phyloP scores from a whole-genome alignment of 257 asterid species.

The Solanum raphanifolium region DNA sequence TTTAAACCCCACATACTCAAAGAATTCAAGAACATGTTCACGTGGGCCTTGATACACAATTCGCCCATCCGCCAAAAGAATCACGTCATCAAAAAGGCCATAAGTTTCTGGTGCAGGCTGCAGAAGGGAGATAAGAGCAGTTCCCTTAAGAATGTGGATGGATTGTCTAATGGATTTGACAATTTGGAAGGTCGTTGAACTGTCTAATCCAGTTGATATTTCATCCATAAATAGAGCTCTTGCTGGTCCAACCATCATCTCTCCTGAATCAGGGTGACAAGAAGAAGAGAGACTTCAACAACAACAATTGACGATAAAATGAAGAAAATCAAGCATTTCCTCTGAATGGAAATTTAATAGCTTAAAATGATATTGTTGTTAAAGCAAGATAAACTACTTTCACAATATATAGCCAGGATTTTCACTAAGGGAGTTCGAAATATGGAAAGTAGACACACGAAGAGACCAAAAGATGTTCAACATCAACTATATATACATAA shows the following conservation, averaged over 20 bases:
- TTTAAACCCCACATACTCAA: slow-evolving; percentile 64
- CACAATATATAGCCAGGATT: background rate
- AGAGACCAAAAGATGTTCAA: background rate
- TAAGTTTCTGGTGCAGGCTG: slow-evolving; percentile 93
- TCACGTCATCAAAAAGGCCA: slow-evolving; percentile 68
- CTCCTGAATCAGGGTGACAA: slow-evolving; percentile 34
- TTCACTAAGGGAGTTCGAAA: background rate
- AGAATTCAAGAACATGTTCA: slow-evolving; percentile 59
- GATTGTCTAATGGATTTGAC: slow-evolving; percentile 68
- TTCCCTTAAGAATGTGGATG: slow-evolving; percentile 73
- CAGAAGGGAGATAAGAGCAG: slow-evolving; percentile 72
- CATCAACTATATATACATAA: background rate
- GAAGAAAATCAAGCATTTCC: background rate
- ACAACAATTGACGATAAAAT: background rate
- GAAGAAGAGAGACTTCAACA: background rate
- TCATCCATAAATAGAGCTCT: slow-evolving; percentile 90
- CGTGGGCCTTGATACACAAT: slow-evolving; percentile 92
- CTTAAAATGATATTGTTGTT: background rate
- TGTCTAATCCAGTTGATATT: slow-evolving; percentile 89
- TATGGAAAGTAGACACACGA: background rate
- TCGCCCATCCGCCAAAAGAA: slow-evolving; percentile 67
- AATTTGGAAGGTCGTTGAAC: slow-evolving; percentile 82
- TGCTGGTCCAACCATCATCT: slow-evolving; percentile 88
- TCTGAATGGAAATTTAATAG: background rate
- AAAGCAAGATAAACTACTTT: background rate